Evolutionary conservation across 2,329 filamentous ascomycete genomes (phyloP).

Genomic region (Neoscytalidium dimidiatum): DNA sequence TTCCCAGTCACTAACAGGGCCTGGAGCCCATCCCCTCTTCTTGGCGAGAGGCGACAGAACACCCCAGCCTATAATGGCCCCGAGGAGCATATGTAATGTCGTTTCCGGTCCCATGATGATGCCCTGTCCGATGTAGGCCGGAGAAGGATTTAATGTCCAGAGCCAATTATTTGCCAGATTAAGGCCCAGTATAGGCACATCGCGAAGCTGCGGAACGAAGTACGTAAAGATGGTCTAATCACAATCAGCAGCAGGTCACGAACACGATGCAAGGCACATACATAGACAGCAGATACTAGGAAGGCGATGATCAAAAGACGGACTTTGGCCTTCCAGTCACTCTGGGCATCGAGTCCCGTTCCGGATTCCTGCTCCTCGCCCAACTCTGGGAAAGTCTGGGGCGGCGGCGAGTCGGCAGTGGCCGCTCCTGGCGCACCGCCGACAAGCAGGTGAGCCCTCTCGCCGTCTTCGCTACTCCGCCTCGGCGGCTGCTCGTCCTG

Average conservation of each 20-base stretch:
- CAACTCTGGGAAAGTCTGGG: conserved; percentile 19
- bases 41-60: conserved; percentile 89
- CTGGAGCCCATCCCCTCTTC: conserved; percentile 82
- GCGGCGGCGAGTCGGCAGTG: conserved; percentile 25
- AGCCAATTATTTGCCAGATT: conserved; percentile 78
- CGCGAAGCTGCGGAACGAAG: conserved; percentile 82
- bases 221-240: conserved; percentile 79
- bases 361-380: conserved; percentile 32
- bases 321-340: conserved; percentile 65
- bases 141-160: conserved; percentile 93
- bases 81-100: conserved; percentile 92
- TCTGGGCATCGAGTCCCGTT: conserved; percentile 38
- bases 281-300: conserved; percentile 56
- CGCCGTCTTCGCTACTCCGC: conserved; percentile 22
- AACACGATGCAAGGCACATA: conserved; percentile 29
- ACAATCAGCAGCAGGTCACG: neutral
- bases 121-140: conserved; percentile 96
- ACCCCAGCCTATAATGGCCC: conserved; percentile 87
- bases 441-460: neutral
- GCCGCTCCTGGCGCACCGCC: neutral
- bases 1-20: conserved; percentile 84
- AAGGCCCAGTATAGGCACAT: conserved; percentile 82
- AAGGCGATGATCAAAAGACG: conserved; percentile 62
- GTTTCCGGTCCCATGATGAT: conserved; percentile 98
- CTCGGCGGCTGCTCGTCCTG: conserved; percentile 26